Evolutionary conservation across 2,329 filamentous ascomycete genomes (phyloP), one percentile per base, ranked within the genome.

Genomic region (Ascochyta pisi): DNA sequence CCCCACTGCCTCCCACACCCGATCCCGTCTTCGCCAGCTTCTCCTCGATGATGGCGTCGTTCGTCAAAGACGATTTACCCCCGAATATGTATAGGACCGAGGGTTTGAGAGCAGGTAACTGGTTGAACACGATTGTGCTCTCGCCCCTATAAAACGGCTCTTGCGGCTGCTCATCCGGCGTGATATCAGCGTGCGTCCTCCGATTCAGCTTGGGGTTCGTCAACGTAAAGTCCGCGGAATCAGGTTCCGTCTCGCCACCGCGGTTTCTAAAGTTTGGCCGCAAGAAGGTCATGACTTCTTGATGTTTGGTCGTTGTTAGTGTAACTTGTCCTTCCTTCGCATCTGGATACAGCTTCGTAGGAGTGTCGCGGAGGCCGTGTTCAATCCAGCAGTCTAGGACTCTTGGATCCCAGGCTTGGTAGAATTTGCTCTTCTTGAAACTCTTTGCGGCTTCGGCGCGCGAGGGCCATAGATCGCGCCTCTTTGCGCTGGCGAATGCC

Each of bases 401-500:
- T 41, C 92, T 84, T 1, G 84, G 81, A 67, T 98, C 91, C 94
- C 94, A 98, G 10, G 83, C 66, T 61, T 86, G 81, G 77, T 96
- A 97, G 78, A 96, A 96, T 39, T 84, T 84, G 67, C 83, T 89
- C 50, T 83, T 84, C 47, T 78, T 77, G 77, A 96, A 92, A 10
- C 85, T 78, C 12, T 82, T 83, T 49, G 82, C 83, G 19, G 94
- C 94, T 2, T 81, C 89, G 44, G 81, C 78, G 9, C 89, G 85
- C 0, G 89, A 92, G 0, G 92, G 89, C 95, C 94, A 98, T 52
- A 84, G 68, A 64, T 97, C 93, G 39, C 91, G 86, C 13, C 94
- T 87, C 61, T 83, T 82, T 9, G 89, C 84, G 31, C 91, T 96
- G 23, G 86, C 80, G 51, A 81, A 77, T 4, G 86, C 85, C 0